Base-by-base conservation (phyloP, 1,139 yeast genomes). In the Debaryomycetaceae sp. region DNA sequence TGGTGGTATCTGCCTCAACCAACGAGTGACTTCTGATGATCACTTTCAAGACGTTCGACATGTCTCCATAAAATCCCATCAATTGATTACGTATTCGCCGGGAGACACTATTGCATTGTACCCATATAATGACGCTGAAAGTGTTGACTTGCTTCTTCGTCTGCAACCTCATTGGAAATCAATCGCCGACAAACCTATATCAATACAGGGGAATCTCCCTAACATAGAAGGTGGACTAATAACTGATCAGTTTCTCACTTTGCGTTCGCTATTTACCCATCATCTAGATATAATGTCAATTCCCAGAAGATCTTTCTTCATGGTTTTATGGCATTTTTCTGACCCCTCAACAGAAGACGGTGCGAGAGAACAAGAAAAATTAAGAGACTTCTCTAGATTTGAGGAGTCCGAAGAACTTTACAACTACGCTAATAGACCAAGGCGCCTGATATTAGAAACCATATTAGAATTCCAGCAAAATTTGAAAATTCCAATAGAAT, bases 31-130 rank as follows among this genome's bases (percentile, higher is more conserved):
- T 0, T 63, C 79, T 0, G 47, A 53, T 0, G 84, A 80, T 45
- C 98, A 95, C 66, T 90, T 88, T 64, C 98, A 93, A 62, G 99
- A 95, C 58, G 96, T 93, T 1, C 74, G 97, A 36, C 82, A 79
- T 47, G 61, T 91, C 13, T 62, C 65, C 0, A 67, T 90, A 5
- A 62, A 64, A 39, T 51, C 65, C n/a, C 5, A 13, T 5, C 57
- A 65, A 4, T 54, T 57, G 22, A 49, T 76, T 5, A 45, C 57
- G 0, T 87, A 80, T 56, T 49, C 58, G 2, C 91, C 96, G 0
- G 99, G 98, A 4, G 98, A 93, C 56, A 82, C 95, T 0, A 66
- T 85, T 1, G 82, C 87, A 0, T 59, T 93, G 22, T 89, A 84
- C 56, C 96, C 99, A 0, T 66, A 75, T 27, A 95, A 93, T 57